Conservation (phyloP, 495 filamentous ascomycete species). For the Hyaloscypha variabilis region DNA sequence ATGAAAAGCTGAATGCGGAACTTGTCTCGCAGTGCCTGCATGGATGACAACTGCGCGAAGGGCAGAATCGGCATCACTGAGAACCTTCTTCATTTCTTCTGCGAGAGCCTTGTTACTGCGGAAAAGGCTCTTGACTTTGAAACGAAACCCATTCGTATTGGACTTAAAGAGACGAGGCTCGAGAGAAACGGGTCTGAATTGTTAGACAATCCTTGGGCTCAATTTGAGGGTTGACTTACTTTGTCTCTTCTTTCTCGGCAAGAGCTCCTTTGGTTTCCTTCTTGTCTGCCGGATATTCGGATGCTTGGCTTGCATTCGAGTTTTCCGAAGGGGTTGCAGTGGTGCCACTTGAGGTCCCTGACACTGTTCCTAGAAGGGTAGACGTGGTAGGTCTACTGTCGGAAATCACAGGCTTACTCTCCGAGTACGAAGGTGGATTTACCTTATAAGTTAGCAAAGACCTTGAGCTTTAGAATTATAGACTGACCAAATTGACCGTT, state of each 20-base stretch:
- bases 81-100: conserved; percentile 24
- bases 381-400: background rate
- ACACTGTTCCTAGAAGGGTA: conserved; percentile 3
- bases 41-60: conserved; percentile 26
- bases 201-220: background rate
- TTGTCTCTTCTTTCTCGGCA: background rate
- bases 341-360: background rate
- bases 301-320: background rate
- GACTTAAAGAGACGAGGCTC: conserved; percentile 29
- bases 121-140: conserved; percentile 29
- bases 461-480: background rate
- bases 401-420: conserved; percentile 1
- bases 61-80: conserved; percentile 23
- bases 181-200: conserved; percentile 10
- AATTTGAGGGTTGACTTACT: conserved; percentile 9
- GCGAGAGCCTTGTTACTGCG: conserved; percentile 29
- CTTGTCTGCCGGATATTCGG: background rate
- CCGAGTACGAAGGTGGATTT: conserved; percentile 24
- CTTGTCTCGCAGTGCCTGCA: background rate
- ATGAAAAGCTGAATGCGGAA: conserved; percentile 31
- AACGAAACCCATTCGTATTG: conserved; percentile 15
- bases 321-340: background rate
- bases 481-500: background rate
- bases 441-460: conserved; percentile 5
- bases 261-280: background rate